These are phyloP conservation scores for Blastocrithidia nonstop DNA, from an alignment of 208 protist species.

Conservation along the genomic window DNA sequence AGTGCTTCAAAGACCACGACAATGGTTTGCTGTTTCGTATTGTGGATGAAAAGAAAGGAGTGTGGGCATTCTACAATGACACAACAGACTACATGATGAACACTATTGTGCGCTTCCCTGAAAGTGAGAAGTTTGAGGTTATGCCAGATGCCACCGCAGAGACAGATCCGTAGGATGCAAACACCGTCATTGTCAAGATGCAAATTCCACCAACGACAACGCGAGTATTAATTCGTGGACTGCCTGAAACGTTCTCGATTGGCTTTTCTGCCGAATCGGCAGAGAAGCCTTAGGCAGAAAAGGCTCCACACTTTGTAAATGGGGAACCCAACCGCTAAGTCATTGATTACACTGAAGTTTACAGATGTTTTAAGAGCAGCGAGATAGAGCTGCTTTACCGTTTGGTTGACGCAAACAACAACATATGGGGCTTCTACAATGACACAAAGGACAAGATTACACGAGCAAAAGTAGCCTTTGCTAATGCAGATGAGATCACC, in stretches of 20 bases:
- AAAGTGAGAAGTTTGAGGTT: conserved; percentile 15
- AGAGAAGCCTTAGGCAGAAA: conserved; percentile 18
- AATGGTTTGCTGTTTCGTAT: conserved; percentile 55
- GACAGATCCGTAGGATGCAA: conserved; percentile 19
- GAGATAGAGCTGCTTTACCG: conserved; percentile 55
- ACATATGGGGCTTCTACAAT: conserved; percentile 56
- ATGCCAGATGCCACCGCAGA: conserved; percentile 13
- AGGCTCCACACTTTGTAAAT: conserved; percentile 29
- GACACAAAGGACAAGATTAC: conserved; percentile 56
- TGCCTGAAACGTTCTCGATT: conserved; percentile 34
- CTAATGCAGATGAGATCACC: conserved; percentile 20
- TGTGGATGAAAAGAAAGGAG: conserved; percentile 13
- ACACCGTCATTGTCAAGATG: conserved; percentile 26
- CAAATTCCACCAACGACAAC: conserved; percentile 38
- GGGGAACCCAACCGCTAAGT: conserved; percentile 22
- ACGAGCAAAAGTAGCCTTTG: conserved; percentile 43
- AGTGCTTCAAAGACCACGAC: conserved; percentile 51
- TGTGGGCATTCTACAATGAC: conserved; percentile 56
- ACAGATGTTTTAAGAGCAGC: conserved; percentile 44
- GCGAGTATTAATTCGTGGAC: conserved; percentile 32
- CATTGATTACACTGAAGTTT: conserved; percentile 31
- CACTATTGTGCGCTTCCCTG: conserved; percentile 31
- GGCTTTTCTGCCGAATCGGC: conserved; percentile 30
- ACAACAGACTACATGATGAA: conserved; percentile 53
- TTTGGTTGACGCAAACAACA: conserved; percentile 22